These are phyloP conservation scores for Termitomyces sp. DNA, from an alignment of 768 basidiomycete genomes.

Conservation along the genomic window DNA sequence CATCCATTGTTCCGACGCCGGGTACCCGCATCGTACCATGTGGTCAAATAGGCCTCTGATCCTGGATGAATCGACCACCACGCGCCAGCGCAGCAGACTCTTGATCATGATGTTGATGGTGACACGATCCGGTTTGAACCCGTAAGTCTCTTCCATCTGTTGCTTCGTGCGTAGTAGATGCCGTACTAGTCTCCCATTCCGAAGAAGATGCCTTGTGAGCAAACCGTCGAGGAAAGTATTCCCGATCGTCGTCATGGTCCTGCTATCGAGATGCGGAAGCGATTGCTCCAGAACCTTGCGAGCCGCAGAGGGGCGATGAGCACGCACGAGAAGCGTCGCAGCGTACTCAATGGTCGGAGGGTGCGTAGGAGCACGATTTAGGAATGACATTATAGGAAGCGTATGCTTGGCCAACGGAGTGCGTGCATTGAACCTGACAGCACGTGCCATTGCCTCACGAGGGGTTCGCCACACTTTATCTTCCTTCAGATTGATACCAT, in stretches of 20 bases:
- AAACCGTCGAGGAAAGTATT: constrained; percentile 52
- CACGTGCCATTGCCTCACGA: constrained; percentile 19
- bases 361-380: constrained; percentile 19
- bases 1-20: constrained; percentile 28
- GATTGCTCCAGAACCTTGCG: constrained; percentile 31
- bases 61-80: constrained; percentile 31
- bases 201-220: constrained; percentile 22
- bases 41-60: constrained; percentile 61
- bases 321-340: constrained; percentile 32
- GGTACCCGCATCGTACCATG: constrained; percentile 55
- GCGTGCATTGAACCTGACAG: constrained; percentile 19
- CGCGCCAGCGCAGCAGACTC: constrained; percentile 47
- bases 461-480: constrained; percentile 8
- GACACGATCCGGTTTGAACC: constrained; percentile 58
- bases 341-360: constrained; percentile 25
- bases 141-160: constrained; percentile 34
- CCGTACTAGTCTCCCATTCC: constrained; percentile 41
- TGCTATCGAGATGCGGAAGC: constrained; percentile 20
- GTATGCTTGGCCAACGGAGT: constrained; percentile 12
- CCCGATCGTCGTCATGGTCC: constrained; percentile 38
- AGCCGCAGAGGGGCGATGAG: constrained; percentile 37
- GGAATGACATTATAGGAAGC: constrained; percentile 17
- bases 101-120: constrained; percentile 69
- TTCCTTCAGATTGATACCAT: constrained; percentile 5
- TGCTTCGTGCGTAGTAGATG: constrained; percentile 34